Percentiles rank a stretch among this genome's conserved stretches.
Evolutionary conservation across 306 rosid species (phyloP).

Genomic region (Prosopis cineraria): DNA sequence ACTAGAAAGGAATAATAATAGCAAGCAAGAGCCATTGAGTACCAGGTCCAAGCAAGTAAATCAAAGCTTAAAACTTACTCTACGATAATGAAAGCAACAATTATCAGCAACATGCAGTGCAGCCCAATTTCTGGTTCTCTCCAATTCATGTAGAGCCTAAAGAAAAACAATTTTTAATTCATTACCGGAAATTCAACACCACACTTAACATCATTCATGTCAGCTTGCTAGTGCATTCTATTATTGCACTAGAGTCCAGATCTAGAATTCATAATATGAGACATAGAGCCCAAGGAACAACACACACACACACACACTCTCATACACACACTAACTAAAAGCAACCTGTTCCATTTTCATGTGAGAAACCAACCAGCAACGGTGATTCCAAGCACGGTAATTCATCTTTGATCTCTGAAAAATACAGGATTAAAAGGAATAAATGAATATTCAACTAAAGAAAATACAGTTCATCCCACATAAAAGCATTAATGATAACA

Average conservation of each 20-base stretch:
- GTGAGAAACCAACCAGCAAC: conserved; percentile 80
- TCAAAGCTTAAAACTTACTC: conserved; percentile 57
- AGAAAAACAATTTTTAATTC: conserved; percentile 29
- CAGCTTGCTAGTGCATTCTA: conserved; percentile 8
- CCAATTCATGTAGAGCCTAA: conserved; percentile 67
- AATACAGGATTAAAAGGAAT: conserved; percentile 33
- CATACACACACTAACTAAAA: too few relatives aligned
- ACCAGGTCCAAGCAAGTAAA: conserved; percentile 27
- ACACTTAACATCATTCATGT: background rate
- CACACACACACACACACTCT: too few relatives aligned
- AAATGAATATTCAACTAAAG: conserved; percentile 27
- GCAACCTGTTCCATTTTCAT: conserved; percentile 72
- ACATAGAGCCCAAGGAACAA: background rate
- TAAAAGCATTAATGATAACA: background rate
- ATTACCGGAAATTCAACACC: conserved; percentile 8
- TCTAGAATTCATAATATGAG: background rate
- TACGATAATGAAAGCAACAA: conserved; percentile 82
- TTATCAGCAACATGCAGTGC: conserved; percentile 79
- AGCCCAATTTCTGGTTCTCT: conserved; percentile 76
- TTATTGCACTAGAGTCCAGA: background rate
- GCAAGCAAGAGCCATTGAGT: conserved; percentile 20
- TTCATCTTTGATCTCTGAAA: conserved; percentile 89
- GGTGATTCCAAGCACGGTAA: conserved; percentile 94
- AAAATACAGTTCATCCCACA: conserved; percentile 15
- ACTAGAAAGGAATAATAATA: conserved; percentile 6